These are phyloP conservation scores for Ceratobasidium sp. DNA, from an alignment of 1,284 basidiomycete species.

Conservation along the genomic window DNA sequence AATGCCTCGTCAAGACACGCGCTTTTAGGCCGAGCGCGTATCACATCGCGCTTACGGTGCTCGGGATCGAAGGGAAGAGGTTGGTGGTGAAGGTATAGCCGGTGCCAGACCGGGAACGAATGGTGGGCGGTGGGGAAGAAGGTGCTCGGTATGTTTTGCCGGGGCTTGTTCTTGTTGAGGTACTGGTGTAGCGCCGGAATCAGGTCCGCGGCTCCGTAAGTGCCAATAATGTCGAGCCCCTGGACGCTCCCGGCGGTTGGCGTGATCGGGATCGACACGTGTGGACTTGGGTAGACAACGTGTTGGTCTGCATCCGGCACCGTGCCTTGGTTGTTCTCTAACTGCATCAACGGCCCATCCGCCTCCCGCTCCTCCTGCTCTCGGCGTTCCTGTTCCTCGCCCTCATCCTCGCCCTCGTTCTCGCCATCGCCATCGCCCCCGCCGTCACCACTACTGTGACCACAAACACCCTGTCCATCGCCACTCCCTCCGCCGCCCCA, in stretches of 20 bases:
- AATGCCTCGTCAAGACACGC: conserved; percentile 49
- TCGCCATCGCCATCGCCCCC: not conserved
- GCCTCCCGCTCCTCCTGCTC: not conserved
- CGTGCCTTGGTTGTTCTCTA: not conserved
- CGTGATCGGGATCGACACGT: not conserved
- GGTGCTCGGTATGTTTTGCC: not conserved
- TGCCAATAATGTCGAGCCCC: not conserved
- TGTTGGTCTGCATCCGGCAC: conserved; percentile 4
- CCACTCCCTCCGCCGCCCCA: not conserved
- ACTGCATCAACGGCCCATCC: not conserved
- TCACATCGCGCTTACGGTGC: conserved; percentile 8
- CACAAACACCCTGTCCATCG: too few species aligned
- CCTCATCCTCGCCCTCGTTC: not conserved
- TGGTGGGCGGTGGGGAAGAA: not conserved
- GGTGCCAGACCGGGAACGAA: conserved; percentile 18
- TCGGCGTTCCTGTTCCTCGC: not conserved
- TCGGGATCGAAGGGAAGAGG: conserved; percentile 18
- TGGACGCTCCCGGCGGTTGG: not conserved
- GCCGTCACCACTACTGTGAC: not conserved
- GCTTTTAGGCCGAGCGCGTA: not conserved
- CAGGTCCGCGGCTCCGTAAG: not conserved
- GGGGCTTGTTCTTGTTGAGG: not conserved
- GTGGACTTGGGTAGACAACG: conserved; percentile 4
- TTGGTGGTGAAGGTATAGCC: conserved; percentile 9
- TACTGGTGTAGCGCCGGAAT: not conserved